Evolutionary conservation across 306 rosid species (phyloP), one percentile per base, ranked within the genome.

Genomic region (Corylus avellana): DNA sequence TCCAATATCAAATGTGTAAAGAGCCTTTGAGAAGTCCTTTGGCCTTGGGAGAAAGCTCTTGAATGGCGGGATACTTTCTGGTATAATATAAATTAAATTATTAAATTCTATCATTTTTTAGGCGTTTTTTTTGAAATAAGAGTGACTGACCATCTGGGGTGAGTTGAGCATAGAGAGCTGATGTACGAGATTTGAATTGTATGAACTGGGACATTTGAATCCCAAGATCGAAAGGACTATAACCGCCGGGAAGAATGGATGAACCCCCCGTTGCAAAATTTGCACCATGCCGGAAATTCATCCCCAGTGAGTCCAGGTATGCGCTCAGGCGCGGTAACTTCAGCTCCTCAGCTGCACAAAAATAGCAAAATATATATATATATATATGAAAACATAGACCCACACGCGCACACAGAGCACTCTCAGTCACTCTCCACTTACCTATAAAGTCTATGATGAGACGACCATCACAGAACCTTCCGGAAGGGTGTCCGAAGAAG

Each of bases 241-340:
- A 91, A 66, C 97, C 98, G 17, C 90, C 92, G 0, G 82, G 85
- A 69, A 88, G 85, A 81, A 94, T 91, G 1, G 97, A 82, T 1
- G 98, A 87, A 22, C 98, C 97, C 20, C 89, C 90, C 0, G 88
- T 83, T 29, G 97, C 97, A 54, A 94, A 94, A 84, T 92, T 95
- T 44, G 95, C 97, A 76, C 98, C 97, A 73, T 91, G 86, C 68
- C 97, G 75, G 75, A 87, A 94, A 82, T 85, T 84, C 8, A 97
- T 88, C 67, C 97, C 97, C 51, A 94, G 61, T 62, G 97, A 92
- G 83, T 92, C 88, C 86, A 91, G 83, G 75, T 94, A 94, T 48
- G 98, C 88, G 90, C 91, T 91, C 16, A 94, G 78, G 67, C 85
- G 90, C 57, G 95, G 98, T 17, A 91, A 39, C 83, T 92, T 82